These are phyloP conservation scores for Solanum chacoense DNA, from an alignment of 305 asterid species.

Conservation along the genomic window DNA sequence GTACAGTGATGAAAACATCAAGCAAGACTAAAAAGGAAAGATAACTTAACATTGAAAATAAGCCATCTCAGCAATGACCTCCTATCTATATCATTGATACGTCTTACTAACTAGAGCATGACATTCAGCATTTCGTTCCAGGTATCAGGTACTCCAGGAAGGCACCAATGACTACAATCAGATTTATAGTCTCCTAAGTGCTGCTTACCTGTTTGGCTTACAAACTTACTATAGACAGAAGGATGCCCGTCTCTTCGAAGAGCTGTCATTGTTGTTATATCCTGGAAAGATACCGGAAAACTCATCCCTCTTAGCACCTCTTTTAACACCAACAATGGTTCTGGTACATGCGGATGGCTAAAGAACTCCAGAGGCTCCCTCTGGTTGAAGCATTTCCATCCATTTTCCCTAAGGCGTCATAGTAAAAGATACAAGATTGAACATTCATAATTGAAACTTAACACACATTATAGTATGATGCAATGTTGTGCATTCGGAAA, in stretches of 20 bases:
- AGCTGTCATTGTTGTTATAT: constrained; percentile 53
- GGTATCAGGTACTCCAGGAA: constrained; percentile 82
- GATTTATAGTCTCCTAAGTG: constrained; percentile 26
- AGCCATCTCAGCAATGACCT: background rate
- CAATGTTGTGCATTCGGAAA: background rate
- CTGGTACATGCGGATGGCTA: constrained; percentile 39
- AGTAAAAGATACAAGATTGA: background rate
- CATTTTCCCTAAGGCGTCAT: constrained; percentile 38
- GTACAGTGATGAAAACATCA: background rate
- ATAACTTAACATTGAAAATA: background rate
- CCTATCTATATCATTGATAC: background rate
- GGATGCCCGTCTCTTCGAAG: constrained; percentile 76
- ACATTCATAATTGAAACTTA: background rate
- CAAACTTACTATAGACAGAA: constrained; percentile 39
- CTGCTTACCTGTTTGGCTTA: constrained; percentile 40
- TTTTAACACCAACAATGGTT: constrained; percentile 32
- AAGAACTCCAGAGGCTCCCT: constrained; percentile 41
- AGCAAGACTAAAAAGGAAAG: background rate
- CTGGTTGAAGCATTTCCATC: constrained; percentile 60
- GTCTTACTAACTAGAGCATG: constrained; percentile 27
- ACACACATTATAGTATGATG: background rate
- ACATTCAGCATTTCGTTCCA: constrained; percentile 73
- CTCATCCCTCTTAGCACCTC: constrained; percentile 44
- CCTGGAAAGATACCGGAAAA: constrained; percentile 58
- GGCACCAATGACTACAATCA: constrained; percentile 90